phyloP scores from a whole-genome alignment of 179 eudicot species.

The Camellia oleifera region DNA sequence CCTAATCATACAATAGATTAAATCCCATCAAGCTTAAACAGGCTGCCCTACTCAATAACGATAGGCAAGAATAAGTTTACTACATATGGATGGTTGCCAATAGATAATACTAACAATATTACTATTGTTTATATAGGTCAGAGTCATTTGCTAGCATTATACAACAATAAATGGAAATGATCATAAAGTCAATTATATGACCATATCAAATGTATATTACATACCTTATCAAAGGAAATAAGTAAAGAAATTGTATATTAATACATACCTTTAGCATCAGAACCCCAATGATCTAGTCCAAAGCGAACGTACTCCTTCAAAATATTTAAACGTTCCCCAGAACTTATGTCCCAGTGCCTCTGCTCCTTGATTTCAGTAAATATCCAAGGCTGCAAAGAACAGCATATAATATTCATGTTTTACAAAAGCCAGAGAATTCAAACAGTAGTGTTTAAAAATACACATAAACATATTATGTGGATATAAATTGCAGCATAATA shows the following conservation, averaged over 20 bases:
- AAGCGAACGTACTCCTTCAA: slow-evolving; percentile 82
- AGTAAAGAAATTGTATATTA: no score
- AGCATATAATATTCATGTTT: not conserved
- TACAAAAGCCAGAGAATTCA: not conserved
- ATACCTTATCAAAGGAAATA: not conserved
- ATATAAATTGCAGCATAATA: not conserved
- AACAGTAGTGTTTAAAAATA: not conserved
- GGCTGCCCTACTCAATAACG: no score
- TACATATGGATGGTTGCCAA: not conserved
- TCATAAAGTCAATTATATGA: not conserved
- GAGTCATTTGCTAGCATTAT: not conserved
- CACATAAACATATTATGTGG: not conserved
- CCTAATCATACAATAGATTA: no score
- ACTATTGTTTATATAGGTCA: not conserved
- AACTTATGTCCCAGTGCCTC: slow-evolving; percentile 93
- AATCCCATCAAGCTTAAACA: no score
- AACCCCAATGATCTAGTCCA: slow-evolving; percentile 99
- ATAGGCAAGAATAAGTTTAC: not conserved
- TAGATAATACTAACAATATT: not conserved
- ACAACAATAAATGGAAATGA: slow-evolving; percentile 11
- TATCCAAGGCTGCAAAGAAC: slow-evolving; percentile 82
- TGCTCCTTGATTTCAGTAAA: slow-evolving; percentile 99
- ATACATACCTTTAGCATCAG: slow-evolving; percentile 77
- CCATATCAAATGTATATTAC: not conserved
- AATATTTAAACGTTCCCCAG: slow-evolving; percentile 78